Evolutionary conservation across 2,329 filamentous ascomycete species (phyloP).

Genomic region (Fusarium concolor): DNA sequence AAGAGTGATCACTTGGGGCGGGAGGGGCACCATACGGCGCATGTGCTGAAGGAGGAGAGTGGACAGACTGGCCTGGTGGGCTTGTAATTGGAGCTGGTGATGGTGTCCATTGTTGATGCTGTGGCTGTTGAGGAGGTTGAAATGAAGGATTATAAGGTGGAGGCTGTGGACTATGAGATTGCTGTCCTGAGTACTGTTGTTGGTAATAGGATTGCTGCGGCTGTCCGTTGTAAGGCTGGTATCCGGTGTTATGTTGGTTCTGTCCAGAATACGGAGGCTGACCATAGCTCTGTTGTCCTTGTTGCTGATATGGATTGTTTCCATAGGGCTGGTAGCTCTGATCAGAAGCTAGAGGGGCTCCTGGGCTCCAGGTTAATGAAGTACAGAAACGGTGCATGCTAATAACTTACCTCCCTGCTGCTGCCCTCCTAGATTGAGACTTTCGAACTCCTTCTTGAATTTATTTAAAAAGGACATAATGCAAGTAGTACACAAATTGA

Average conservation of each 20-base stretch:
- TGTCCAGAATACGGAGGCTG: neutral
- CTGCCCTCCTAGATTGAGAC: conserved; percentile 9
- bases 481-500: rapidly evolving
- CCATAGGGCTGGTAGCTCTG: neutral
- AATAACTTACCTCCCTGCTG: conserved; percentile 9
- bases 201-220: neutral
- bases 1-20: neutral
- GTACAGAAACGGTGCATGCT: rapidly evolving
- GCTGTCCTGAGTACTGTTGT: neutral
- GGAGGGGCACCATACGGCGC: neutral
- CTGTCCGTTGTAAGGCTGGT: conserved; percentile 1
- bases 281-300: conserved; percentile 3
- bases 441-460: conserved; percentile 36
- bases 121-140: neutral
- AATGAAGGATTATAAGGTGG: neutral
- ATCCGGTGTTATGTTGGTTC: neutral
- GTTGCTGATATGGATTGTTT: neutral
- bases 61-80: neutral
- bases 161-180: neutral
- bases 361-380: neutral
- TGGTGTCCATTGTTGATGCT: neutral
- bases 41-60: rapidly evolving
- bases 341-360: neutral
- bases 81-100: neutral
- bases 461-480: conserved; percentile 33